Base-by-base conservation (phyloP, 306 rosid genomes). In the Corylus avellana region DNA sequence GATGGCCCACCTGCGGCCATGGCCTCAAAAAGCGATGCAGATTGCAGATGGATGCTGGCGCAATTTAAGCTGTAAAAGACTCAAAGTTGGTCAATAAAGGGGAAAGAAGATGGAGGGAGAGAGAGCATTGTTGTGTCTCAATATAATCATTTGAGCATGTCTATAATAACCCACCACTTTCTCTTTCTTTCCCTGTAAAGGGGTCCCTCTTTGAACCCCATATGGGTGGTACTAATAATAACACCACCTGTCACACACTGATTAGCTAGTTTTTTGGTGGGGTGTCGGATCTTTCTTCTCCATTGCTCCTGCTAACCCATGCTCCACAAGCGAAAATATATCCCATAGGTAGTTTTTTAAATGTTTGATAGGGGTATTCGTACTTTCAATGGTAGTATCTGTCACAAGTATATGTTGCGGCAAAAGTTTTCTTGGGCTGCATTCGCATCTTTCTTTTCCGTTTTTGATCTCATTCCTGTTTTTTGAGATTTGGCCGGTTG, bases 191-290 rank as follows among this genome's bases (percentile, higher is more conserved):
- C 75, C 32, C 76, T 89, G 76, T 75, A 42, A 12, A 44, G 39
- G 77, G 88, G 87, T 87, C 81, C 90, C 86, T 77, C 13, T 82
- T 83, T 76, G 80, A 77, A 81, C 90, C 90, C 87, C 75, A 44
- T 61, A 67, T 79, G 77, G 86, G 88, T 77, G 90, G 84, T 74
- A 70, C 73, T 4, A 69, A 83, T 84, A 29, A 81, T 84, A 62
- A 51, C 84, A 70, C 79, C 83, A 86, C 53, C 79, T 69, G 75
- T 77, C 83, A 71, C 78, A 79, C 77, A 46, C 44, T 78, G 47
- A 17, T 67, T 42, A 27, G 70, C 80, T 73, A 20, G 14, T 9
- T 48, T 63, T 8, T 48, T 49, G 10, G 51, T 11, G 14, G 53
- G 3, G 12, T 48, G 53, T 49, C 53, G 53, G 53, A 49, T 49